Evolutionary conservation across 169 alveolate genomes (phyloP), one percentile per base, ranked within the genome.

Genomic region (Amoebophrya sp.): DNA sequence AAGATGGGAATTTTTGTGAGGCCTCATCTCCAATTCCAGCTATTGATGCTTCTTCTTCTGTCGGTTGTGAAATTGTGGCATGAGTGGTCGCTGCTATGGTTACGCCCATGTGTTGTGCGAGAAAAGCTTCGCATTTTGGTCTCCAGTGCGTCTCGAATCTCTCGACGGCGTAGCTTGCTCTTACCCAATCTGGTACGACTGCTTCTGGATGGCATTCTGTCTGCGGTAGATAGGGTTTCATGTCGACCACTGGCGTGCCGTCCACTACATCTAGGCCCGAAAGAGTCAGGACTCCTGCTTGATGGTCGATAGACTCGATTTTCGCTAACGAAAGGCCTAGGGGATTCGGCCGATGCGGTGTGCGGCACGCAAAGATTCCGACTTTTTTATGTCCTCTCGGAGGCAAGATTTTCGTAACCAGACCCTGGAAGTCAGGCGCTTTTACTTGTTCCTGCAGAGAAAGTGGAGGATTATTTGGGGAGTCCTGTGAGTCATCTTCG

Each of bases 171-270:
- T 65, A 65, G 83, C 83, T 65, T 10, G 18, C 83, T 6, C 12
- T 6, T 12, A 65, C 83, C 83, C 83, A 65, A 26, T 18, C 33
- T 10, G 83, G 83, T 26, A 83, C 90, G 0, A 23, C 41, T 2
- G 92, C 92, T 6, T 41, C 29, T n/a, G 77, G 92, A 10, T 40
- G 0, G 41, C 83, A 90, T n/a, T 90, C 92, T 3, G 92, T 90
- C 92, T 41, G 53, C 53, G 92, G 92, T 0, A 90, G 92, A n/a
- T 90, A 90, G 33, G 92, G 92, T 34, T 90, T 90, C 40, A 90
- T 3, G 78, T 90, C 92, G 40, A 90, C 76, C 0, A 90, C 65
- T 0, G 92, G 92, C 38, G 92, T 90, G 55, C 78, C 78, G 55
- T 90, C 92, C 14, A 90, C 92, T 6, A 90, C 53, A 29, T 90